Conservation (phyloP, 1,284 basidiomycete genomes). For the Irpex rosettiformis region DNA sequence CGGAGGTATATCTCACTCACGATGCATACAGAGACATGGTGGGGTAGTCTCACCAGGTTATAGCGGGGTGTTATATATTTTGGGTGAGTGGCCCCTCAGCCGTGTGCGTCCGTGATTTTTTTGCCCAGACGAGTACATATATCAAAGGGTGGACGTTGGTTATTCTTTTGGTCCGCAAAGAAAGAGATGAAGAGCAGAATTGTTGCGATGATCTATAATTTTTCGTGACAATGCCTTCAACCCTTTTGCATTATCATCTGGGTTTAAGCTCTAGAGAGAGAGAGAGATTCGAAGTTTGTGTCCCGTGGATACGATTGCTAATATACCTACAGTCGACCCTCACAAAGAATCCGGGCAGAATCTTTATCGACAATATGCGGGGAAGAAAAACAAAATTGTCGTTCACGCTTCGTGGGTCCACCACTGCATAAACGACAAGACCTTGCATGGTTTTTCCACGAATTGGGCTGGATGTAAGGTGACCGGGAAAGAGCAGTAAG, state of each 20-base stretch:
- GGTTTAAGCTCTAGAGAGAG: no score
- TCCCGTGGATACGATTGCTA: slow-evolving; percentile 4
- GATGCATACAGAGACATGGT: slow-evolving; percentile 58
- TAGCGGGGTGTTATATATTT: slow-evolving; percentile 70
- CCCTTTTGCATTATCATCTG: no score
- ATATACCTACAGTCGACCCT: slow-evolving; percentile 58
- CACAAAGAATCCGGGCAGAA: slow-evolving; percentile 76
- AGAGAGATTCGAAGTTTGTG: not conserved
- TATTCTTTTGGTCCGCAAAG: no score
- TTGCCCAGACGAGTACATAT: no score
- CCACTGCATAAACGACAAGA: slow-evolving; percentile 64
- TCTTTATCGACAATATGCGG: slow-evolving; percentile 68
- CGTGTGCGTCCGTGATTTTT: no score
- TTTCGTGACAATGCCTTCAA: no score
- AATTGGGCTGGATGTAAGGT: slow-evolving; percentile 80
- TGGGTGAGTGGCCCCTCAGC: slow-evolving; percentile 54
- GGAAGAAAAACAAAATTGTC: slow-evolving; percentile 74
- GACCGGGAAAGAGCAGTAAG: slow-evolving; percentile 68
- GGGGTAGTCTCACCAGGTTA: slow-evolving; percentile 69
- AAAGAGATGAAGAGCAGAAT: no score
- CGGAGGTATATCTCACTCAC: slow-evolving; percentile 13
- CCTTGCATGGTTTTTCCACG: slow-evolving; percentile 66
- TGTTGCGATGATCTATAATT: no score
- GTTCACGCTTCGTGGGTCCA: slow-evolving; percentile 68
- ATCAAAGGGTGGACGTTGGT: no score